Evolutionary conservation across 768 basidiomycete genomes (phyloP).

Genomic region (Suillus occidentalis): DNA sequence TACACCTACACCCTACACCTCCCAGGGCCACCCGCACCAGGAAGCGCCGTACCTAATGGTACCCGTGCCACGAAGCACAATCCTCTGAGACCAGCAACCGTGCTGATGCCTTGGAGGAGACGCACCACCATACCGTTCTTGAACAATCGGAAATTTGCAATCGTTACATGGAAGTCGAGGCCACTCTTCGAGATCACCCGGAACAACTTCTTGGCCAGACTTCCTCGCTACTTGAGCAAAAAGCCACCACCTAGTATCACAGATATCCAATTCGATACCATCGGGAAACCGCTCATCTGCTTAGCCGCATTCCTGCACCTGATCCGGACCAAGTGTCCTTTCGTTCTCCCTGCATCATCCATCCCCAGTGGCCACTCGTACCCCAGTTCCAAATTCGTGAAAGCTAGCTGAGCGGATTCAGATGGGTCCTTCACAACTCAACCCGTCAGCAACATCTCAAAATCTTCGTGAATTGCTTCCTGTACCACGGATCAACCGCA

Average conservation of each 20-base stretch:
- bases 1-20: no score
- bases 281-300: constrained; percentile 54
- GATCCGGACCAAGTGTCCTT: constrained; percentile 27
- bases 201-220: no score
- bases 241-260: constrained; percentile 31
- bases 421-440: neutral
- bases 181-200: no score
- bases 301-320: constrained; percentile 48
- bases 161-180: no score
- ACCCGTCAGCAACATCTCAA: neutral
- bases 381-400: neutral
- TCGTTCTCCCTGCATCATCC: constrained; percentile 21
- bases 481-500: constrained; percentile 1
- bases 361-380: constrained; percentile 2
- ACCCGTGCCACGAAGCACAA: no score
- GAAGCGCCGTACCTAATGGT: no score
- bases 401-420: neutral
- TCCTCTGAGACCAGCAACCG: no score
- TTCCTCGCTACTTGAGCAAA: no score
- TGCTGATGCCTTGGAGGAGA: no score
- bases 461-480: neutral
- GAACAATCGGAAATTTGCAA: no score
- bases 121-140: no score
- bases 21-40: no score
- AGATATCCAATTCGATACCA: constrained; percentile 49